Evolutionary conservation across 345 rosid species (phyloP).

Genomic region (Hibiscus syriacus): DNA sequence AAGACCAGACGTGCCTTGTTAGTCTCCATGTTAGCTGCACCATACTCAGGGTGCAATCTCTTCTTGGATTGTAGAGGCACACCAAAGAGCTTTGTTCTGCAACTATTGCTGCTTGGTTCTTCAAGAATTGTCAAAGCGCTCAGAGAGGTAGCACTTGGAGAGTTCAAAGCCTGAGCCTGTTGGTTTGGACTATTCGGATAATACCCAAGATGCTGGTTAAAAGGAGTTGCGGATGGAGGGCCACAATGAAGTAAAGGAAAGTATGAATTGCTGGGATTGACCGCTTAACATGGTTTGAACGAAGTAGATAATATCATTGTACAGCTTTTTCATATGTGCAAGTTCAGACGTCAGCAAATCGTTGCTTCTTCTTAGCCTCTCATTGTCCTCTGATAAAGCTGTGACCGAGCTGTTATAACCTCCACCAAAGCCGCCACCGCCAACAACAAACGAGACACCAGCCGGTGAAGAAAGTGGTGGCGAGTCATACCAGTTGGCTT

Average conservation of each 20-base stretch:
- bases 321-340: no score
- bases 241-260: constrained; percentile 37
- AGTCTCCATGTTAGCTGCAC: constrained; percentile 32
- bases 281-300: constrained; percentile 88
- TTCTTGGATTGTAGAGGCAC: constrained; percentile 70
- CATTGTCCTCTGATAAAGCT: no score
- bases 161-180: constrained; percentile 26
- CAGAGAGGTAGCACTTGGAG: constrained; percentile 30
- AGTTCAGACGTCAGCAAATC: no score
- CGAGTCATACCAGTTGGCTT: constrained; percentile 59
- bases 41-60: constrained; percentile 42
- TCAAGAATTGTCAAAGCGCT: constrained; percentile 34
- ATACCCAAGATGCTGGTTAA: constrained; percentile 38
- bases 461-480: constrained; percentile 41
- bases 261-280: constrained; percentile 52
- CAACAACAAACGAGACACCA: constrained; percentile 9
- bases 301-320: constrained; percentile 83
- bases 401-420: constrained; percentile 36
- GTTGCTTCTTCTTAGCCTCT: no score
- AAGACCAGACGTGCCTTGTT: constrained; percentile 56
- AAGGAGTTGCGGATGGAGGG: constrained; percentile 20
- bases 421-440: constrained; percentile 1
- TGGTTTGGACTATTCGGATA: constrained; percentile 17
- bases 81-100: constrained; percentile 72
- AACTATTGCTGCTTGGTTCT: no score